These are phyloP conservation scores for Puccinia triticina DNA, from an alignment of 1,284 basidiomycete genomes.

Conservation along the genomic window DNA sequence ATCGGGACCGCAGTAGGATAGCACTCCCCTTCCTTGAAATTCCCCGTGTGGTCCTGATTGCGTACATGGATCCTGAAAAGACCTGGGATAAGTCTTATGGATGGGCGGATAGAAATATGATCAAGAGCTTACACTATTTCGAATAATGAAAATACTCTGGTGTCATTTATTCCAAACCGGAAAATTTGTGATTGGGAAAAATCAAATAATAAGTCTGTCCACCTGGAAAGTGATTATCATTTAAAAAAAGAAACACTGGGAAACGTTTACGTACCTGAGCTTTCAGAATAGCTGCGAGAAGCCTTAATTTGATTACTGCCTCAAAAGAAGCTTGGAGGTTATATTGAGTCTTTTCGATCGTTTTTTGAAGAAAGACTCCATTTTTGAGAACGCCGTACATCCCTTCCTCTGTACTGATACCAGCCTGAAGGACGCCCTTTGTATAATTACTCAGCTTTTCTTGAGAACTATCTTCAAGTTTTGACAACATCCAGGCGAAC, in stretches of 20 bases:
- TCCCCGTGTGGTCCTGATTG: conserved; percentile 28
- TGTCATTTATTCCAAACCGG: neutral
- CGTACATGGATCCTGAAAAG: conserved; percentile 48
- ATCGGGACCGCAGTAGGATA: conserved; percentile 48
- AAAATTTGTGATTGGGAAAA: neutral
- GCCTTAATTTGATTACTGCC: conserved; percentile 35
- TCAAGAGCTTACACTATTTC: conserved; percentile 42
- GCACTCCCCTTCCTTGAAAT: conserved; percentile 13
- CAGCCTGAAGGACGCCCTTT: conserved; percentile 17
- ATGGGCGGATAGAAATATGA: neutral
- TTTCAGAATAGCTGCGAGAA: conserved; percentile 41
- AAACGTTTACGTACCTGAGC: conserved; percentile 39
- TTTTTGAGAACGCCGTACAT: conserved; percentile 49
- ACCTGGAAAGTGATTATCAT: neutral
- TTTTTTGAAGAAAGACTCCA: conserved; percentile 36
- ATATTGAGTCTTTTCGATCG: conserved; percentile 33
- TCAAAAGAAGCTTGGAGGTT: conserved; percentile 37
- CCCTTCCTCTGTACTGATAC: conserved; percentile 46
- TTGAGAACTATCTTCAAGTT: conserved; percentile 48
- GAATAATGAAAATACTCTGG: conserved; percentile 43
- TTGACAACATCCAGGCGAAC: conserved; percentile 48
- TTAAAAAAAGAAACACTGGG: neutral
- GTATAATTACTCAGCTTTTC: conserved; percentile 47
- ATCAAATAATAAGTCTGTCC: neutral
- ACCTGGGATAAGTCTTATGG: neutral